Percentiles rank a stretch among this genome's conserved stretches.
These are phyloP conservation scores for Torulaspora gathmanii DNA, from an alignment of 805 yeast species.

Conservation along the genomic window DNA sequence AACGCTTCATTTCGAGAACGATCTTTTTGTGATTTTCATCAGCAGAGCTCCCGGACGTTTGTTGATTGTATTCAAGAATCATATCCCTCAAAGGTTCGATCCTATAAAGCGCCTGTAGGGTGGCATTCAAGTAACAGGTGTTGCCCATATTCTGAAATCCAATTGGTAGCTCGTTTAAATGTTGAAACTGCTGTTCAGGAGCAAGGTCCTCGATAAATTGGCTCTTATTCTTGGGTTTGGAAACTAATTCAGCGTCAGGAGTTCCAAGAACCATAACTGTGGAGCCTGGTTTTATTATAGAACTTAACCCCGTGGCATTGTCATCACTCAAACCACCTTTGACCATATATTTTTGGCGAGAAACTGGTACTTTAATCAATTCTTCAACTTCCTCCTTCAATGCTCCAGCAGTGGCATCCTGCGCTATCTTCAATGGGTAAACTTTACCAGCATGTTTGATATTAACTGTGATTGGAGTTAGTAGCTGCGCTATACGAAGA, in stretches of 20 bases:
- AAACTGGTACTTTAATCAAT: conserved; percentile 76
- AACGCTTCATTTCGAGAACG: conserved; percentile 46
- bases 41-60: conserved; percentile 21
- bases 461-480: conserved; percentile 18
- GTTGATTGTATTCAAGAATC: conserved; percentile 50
- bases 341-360: conserved; percentile 83
- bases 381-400: conserved; percentile 65
- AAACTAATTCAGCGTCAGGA: conserved; percentile 58
- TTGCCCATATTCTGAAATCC: conserved; percentile 94
- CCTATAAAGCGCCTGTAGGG: conserved; percentile 81
- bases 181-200: conserved; percentile 33
- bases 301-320: conserved; percentile 37
- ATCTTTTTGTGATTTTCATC: conserved; percentile 38
- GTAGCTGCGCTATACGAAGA: too few species aligned
- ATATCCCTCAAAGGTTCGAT: conserved; percentile 66
- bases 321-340: conserved; percentile 84
- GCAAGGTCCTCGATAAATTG: conserved; percentile 69
- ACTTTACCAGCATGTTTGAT: conserved; percentile 68
- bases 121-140: conserved; percentile 89
- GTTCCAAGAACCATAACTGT: conserved; percentile 88
- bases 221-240: conserved; percentile 49
- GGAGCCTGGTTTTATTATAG: conserved; percentile 60
- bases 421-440: conserved; percentile 43
- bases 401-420: conserved; percentile 43
- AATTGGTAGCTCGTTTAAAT: conserved; percentile 59